A percentile compares a stretch with the other conserved stretches of the same genome.
Conservation (phyloP, 108 stramenopile species). For the Cyclotella sp. region DNA sequence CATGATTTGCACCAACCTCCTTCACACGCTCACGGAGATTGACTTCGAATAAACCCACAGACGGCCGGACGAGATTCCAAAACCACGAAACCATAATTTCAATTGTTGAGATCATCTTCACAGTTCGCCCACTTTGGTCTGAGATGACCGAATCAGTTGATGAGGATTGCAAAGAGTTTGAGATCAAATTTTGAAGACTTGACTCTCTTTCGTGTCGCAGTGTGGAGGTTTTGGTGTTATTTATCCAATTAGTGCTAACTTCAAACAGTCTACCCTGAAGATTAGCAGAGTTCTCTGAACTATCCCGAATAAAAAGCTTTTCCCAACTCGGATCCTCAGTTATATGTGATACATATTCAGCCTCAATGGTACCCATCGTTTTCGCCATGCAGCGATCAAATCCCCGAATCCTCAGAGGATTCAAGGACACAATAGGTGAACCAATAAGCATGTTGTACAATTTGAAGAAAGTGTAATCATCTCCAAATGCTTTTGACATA, state of each 20-base stretch:
- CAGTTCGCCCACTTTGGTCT: constrained; percentile 5
- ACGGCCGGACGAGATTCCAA: constrained; percentile 38
- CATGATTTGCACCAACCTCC: constrained; percentile 32
- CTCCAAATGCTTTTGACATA: constrained; percentile 54
- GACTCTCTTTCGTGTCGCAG: constrained; percentile 3
- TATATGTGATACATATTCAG: constrained; percentile 46
- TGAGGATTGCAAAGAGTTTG: constrained; percentile 31
- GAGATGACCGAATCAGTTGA: constrained; percentile 8
- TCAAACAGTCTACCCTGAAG: constrained; percentile 38
- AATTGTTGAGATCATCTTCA: constrained; percentile 28
- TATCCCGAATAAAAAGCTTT: constrained; percentile 27
- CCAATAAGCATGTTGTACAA: constrained; percentile 42
- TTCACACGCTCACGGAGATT: constrained; percentile 40
- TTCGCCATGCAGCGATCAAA: constrained; percentile 38
- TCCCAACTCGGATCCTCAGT: constrained; percentile 47
- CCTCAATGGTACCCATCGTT: constrained; percentile 52
- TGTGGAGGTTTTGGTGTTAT: constrained; percentile 26
- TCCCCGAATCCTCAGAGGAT: constrained; percentile 31
- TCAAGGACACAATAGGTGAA: constrained; percentile 23
- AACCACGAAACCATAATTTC: constrained; percentile 50
- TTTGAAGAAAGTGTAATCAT: constrained; percentile 52
- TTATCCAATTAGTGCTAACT: constrained; percentile 35
- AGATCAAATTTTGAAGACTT: neutral
- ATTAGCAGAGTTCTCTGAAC: constrained; percentile 9
- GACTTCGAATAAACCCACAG: constrained; percentile 47